Base-by-base conservation (phyloP, 1,284 basidiomycete species). In the Vanrija pseudolonga region DNA sequence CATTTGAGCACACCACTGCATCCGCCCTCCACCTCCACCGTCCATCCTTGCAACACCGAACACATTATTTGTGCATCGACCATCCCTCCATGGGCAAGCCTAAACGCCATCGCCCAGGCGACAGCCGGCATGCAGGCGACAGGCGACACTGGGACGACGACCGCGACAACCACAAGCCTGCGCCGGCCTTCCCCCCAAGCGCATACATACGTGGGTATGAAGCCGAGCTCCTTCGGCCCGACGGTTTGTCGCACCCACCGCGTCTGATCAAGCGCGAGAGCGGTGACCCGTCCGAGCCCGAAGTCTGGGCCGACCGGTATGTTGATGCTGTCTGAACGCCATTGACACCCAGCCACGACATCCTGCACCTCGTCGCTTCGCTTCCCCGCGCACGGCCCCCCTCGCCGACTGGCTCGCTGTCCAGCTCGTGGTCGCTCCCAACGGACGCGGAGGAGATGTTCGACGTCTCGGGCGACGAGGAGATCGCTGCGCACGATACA, bases 361-460 rank as follows among this genome's bases (percentile, higher is more conserved):
- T 84, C 4, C 82, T 88, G 7, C 83, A 91, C 18, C 77, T 92
- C 9, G 78, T 91, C 17, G 81, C 86, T 47, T 56, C 80, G 36
- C 57, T 56, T 39, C 66, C 55, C 17, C 55, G 57, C 38, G 47
- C 45, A n/a, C 51, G 43, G 15, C 19, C 55, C 43, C 54, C 64
- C 15, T 28, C 43, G 32, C 6, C 36, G 20, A 43, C 36, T 43
- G 19, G 18, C 45, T 53, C 55, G n/a, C 54, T 17, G 38, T 53
- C 6, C 17, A 51, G 59, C 11, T 59, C 60, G 3, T 87, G 86
- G 26, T 90, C 88, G 85, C 79, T 91, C 0, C 85, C 89, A 3
- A 90, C 89, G 0, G 90, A 92, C 65, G 70, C 82, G 0, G 89
- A 91, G 75, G 88, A 91, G 60, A 85, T 82, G 0, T 92, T 89